Base-by-base conservation (phyloP, 768 basidiomycete species). In the Boletellus ananiceps region DNA sequence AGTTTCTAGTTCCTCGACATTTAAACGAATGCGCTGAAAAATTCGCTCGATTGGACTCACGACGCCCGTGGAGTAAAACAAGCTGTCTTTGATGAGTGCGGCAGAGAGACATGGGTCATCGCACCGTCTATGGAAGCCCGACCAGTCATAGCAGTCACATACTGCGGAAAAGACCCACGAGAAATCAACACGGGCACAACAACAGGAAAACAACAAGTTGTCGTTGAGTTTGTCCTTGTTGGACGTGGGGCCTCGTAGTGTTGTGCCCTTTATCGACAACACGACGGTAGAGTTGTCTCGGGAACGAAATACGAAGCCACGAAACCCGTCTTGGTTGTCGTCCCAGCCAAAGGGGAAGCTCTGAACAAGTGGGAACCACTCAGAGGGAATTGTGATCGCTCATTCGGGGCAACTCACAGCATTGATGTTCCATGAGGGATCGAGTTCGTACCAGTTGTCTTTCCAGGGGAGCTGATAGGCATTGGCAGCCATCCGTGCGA, bases 141-240 rank as follows among this genome's bases (percentile, higher is more conserved):
- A 57, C 63, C 64, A 64, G 0, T 54, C 50, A 64, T 83, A 93
- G 69, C 95, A 98, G 57, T 89, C 78, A 70, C 95, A 97, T 4
- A 96, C 94, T 2, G 87, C 83, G 32, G 77, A 76, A 63, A 91
- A 86, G 23, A 79, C 62, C 93, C 94, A 97, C 2, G 88, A 83
- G 51, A 93, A 76, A 66, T 90, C 88, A 32, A 94, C 87, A 29
- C 83, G 77, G 14, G 93, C 94, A 59, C 95, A 98, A 64, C 95
- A 97, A 69, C 95, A 98, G 0, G 93, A 88, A 62, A 89, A 91
- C 15, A 91, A 67, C 66, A 90, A 59, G 58, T 91, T 91, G 68
- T 96, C 94, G 67, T 97, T 97, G 62, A 84, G 84, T 70, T 92
- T 94, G 70, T 98, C 95, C 60, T 86, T 83, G 72, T 81, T 88